Evolutionary conservation across 371 early-diverging fungal species (phyloP), one percentile per base, ranked within the genome.

Genomic region (Lichtheimia hyalospora): DNA sequence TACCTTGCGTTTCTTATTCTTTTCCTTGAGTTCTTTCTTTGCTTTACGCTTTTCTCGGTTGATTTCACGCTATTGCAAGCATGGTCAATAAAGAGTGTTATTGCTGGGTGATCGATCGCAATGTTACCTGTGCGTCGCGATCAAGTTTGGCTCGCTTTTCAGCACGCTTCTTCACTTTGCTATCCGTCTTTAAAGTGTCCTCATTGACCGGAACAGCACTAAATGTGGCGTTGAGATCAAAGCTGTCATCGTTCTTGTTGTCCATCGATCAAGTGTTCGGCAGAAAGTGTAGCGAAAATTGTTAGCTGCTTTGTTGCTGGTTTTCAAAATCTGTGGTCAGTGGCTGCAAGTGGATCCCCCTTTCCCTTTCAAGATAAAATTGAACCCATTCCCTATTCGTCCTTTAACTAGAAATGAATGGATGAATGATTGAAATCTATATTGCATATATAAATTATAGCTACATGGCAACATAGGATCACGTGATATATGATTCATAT

Each of bases 1-100:
- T 70, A 69, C 64, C 77, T 70, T 77, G 67, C 75, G 67, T 62
- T 69, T 84, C 61, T 68, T 74, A 58, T 67, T 76, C 53, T 71
- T 69, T 44, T 68, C 75, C 49, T 74, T 76, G 25, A 69, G 69
- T 28, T 66, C 63, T 46, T 79, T 77, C 57, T 78, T 78, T 54
- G 73, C 72, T 53, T 80, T 68, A 55, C 80, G 63, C 46, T 70
- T 74, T 48, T 79, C 73, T 56, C 75, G 55, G 51, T 71, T 73
- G 58, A 70, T 65, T 55, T 64, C 74, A 52, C 74, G 69, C 64
- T 78, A 67, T 40, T 2, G 27, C 14, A 25, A n/a, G 7, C 5
- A 25, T 28, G 12, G 16, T 51, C 12, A 21, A 15, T 34, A 34
- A 4, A 34, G 34, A 4, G 10, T 34, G 34, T 10, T n/a, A n/a